Conservation (phyloP, 139 green algal species). For the Closterium sp. region DNA sequence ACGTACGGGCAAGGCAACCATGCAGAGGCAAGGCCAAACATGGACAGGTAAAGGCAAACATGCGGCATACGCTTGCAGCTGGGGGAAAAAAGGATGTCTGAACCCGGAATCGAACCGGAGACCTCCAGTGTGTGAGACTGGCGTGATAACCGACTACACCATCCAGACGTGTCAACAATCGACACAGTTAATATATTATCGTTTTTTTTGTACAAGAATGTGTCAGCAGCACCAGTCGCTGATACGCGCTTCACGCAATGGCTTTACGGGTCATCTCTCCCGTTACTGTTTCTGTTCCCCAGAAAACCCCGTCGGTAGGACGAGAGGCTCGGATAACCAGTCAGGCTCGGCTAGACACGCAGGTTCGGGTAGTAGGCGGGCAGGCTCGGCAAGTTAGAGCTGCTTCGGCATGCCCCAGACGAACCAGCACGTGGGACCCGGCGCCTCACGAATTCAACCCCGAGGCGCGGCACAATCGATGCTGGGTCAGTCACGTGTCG, state of each 20-base stretch:
- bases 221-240: too few species aligned
- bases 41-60: too few species aligned
- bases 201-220: too few species aligned
- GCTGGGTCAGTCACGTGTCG: background rate
- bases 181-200: too few species aligned
- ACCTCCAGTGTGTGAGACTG: background rate
- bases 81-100: too few species aligned
- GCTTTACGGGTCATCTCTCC: background rate
- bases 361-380: background rate
- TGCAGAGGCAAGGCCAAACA: too few species aligned
- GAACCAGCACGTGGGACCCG: background rate
- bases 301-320: background rate
- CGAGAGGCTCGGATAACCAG: background rate
- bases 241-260: too few species aligned
- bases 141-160: background rate
- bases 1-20: too few species aligned
- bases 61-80: too few species aligned
- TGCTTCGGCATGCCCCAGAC: background rate
- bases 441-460: background rate
- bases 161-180: background rate
- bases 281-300: background rate
- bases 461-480: background rate
- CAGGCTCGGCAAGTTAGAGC: background rate
- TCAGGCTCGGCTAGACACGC: background rate
- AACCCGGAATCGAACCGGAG: background rate